Conservation (phyloP, 805 yeast genomes). For the Hanseniaspora pseudoguilliermondii region DNA sequence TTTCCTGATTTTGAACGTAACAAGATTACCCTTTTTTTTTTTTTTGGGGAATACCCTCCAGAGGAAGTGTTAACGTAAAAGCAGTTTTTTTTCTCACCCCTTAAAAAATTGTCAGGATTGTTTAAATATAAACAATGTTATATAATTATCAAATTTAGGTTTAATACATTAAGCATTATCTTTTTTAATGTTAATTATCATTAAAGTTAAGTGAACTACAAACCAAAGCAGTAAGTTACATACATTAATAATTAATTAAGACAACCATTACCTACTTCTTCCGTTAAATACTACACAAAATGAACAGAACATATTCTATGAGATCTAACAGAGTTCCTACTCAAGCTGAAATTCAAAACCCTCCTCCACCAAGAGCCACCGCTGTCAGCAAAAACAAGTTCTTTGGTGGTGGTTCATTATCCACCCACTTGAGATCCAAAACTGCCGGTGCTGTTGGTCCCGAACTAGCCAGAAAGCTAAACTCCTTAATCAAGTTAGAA, state of each 20-base stretch:
- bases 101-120: too few relatives aligned
- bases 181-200: background rate
- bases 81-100: conserved; percentile 46
- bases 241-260: background rate
- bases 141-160: background rate
- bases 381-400: conserved; percentile 72
- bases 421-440: conserved; percentile 49
- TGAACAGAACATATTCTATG: conserved; percentile 79
- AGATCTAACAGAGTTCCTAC: conserved; percentile 90
- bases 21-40: too few relatives aligned
- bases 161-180: background rate
- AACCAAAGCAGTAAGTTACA: background rate
- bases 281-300: conserved; percentile 19
- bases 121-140: too few relatives aligned
- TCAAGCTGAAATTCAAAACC: conserved; percentile 84
- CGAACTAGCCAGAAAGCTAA: conserved; percentile 60
- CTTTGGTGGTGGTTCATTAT: conserved; percentile 67
- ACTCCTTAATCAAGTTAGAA: conserved; percentile 67
- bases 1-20: too few relatives aligned
- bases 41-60: too few relatives aligned
- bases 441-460: conserved; percentile 75
- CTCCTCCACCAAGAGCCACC: conserved; percentile 82
- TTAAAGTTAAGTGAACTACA: background rate
- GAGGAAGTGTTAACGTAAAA: too few relatives aligned
- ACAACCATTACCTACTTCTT: background rate